phyloP scores from a whole-genome alignment of 768 basidiomycete genomes.

The Suillus hirtellus region DNA sequence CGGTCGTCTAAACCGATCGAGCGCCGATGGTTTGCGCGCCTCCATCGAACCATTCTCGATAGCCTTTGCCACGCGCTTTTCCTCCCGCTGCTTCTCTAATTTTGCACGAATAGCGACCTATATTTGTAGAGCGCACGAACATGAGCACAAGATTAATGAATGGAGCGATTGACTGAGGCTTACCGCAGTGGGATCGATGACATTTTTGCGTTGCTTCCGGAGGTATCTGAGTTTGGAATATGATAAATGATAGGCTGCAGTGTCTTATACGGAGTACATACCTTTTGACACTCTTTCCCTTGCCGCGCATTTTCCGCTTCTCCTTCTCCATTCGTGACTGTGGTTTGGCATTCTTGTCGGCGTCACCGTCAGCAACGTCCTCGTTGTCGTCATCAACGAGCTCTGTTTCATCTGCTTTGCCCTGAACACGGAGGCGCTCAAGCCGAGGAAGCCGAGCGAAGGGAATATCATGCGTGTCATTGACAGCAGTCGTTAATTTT shows the following conservation, averaged over 20 bases:
- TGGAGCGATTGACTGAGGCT: slow-evolving; percentile 23
- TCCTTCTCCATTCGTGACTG: slow-evolving; percentile 38
- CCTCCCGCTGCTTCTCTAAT: slow-evolving; percentile 57
- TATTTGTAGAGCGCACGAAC: background rate
- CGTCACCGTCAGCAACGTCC: slow-evolving; percentile 37
- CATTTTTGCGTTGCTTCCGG: slow-evolving; percentile 92
- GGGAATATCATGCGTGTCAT: slow-evolving; percentile 49
- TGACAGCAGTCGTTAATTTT: slow-evolving; percentile 54
- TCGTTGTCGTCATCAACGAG: slow-evolving; percentile 37
- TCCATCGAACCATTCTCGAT: slow-evolving; percentile 35
- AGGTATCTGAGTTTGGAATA: slow-evolving; percentile 47
- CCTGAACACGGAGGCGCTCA: slow-evolving; percentile 71
- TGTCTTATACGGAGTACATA: slow-evolving; percentile 24
- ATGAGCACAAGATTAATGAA: background rate
- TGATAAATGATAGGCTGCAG: background rate
- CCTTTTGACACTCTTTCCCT: slow-evolving; percentile 83
- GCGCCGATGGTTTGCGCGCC: slow-evolving; percentile 33
- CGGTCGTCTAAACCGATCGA: slow-evolving; percentile 35
- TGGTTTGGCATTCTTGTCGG: slow-evolving; percentile 32
- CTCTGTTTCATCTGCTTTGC: slow-evolving; percentile 73
- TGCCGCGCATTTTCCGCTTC: slow-evolving; percentile 85
- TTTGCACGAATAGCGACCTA: slow-evolving; percentile 68
- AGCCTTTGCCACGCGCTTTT: slow-evolving; percentile 37
- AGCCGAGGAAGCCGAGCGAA: slow-evolving; percentile 77
- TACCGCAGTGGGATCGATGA: slow-evolving; percentile 81